Evolutionary conservation across 2,329 filamentous ascomycete species (phyloP).

Genomic region (Hypoxylon sp.): DNA sequence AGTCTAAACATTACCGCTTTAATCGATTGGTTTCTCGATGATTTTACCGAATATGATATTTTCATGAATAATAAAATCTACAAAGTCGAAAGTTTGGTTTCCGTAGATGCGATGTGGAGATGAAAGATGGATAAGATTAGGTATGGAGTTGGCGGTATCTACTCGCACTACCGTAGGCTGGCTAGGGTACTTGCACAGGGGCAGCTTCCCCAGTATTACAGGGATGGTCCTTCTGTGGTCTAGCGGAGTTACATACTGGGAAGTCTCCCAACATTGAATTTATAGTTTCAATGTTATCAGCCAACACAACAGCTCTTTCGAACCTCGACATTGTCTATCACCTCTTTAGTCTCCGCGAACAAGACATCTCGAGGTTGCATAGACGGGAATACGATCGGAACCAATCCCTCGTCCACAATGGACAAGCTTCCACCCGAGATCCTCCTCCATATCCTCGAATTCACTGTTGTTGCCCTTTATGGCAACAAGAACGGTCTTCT

Average conservation of each 20-base stretch:
- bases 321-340: not conserved
- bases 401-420: slow-evolving; percentile 54
- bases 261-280: not conserved
- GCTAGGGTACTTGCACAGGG: slow-evolving; percentile 1
- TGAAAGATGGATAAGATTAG: not conserved
- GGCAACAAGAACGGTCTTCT: slow-evolving; percentile 63
- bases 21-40: not conserved
- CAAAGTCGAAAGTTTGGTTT: not conserved
- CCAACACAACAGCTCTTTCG: slow-evolving; percentile 1
- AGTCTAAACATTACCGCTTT: not conserved
- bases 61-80: not conserved
- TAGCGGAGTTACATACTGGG: not conserved
- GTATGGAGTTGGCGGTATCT: not conserved
- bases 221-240: slow-evolving; percentile 11
- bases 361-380: not conserved
- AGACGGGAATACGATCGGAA: slow-evolving; percentile 4
- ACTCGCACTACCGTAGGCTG: no score
- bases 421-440: slow-evolving; percentile 65
- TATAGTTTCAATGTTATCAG: not conserved
- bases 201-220: slow-evolving; percentile 5
- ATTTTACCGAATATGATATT: not conserved
- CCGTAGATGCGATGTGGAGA: not conserved
- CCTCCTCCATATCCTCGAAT: slow-evolving; percentile 62
- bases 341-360: not conserved
- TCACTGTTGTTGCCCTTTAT: slow-evolving; percentile 57